Conservation (phyloP, 176 grass and related monocot species). For the Poa pratensis region DNA sequence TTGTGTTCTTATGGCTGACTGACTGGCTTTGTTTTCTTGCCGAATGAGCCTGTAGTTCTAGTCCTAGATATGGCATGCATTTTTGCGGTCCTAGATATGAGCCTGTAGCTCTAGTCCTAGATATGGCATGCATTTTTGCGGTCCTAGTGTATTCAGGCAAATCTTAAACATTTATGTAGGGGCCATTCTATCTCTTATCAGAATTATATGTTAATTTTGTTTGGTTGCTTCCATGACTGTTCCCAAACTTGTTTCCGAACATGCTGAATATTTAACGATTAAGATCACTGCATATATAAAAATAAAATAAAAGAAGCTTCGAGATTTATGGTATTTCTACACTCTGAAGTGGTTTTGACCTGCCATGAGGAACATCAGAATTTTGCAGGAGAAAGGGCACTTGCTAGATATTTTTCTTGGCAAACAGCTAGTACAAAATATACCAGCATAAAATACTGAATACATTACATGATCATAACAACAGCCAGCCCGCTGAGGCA, state of each 20-base stretch:
- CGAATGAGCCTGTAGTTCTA: background rate
- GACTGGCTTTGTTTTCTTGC: conserved; percentile 41
- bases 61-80: conserved; percentile 23
- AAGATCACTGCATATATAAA: background rate
- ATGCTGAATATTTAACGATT: background rate
- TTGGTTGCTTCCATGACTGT: background rate
- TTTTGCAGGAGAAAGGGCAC: background rate
- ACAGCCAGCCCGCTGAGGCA: background rate
- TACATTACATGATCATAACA: background rate
- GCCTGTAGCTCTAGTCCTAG: conserved; percentile 25
- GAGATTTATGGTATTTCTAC: background rate
- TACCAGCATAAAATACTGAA: background rate
- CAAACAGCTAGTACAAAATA: conserved; percentile 10
- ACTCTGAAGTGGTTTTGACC: background rate
- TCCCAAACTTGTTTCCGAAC: background rate
- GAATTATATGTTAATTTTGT: background rate
- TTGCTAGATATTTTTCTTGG: background rate
- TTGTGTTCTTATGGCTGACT: conserved; percentile 30
- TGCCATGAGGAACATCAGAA: background rate
- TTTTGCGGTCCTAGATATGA: too few species aligned
- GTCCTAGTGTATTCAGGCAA: background rate
- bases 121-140: background rate
- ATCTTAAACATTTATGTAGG: background rate
- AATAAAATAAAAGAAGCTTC: background rate
- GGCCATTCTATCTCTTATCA: background rate